Evolutionary conservation across 257 asterid species (phyloP), one percentile per base, ranked within the genome.

Genomic region (Nicotiana tabacum): DNA sequence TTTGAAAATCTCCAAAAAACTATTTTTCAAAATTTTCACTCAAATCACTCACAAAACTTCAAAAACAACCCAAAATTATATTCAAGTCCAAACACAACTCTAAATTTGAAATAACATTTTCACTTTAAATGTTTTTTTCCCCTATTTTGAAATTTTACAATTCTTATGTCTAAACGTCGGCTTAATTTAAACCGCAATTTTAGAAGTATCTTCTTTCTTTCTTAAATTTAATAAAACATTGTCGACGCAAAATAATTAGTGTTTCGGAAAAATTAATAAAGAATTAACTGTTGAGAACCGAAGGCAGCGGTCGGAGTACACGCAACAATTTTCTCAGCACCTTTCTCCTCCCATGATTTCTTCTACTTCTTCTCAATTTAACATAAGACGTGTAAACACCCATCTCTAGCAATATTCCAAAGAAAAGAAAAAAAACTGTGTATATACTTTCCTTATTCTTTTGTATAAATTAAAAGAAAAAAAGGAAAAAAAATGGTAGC

Each of bases 401-500:
- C 61, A 46, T 72, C 35, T 72, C 4, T 72, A 46, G 1, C 60
- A 46, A 13, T 46, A 46, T 72, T 46, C 43, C 11, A 2, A 74
- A 74, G 4, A 6, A 15, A 74, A 33, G 12, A 21, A 3, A 51
- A 2, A 51, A 2, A 51, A 51, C 15, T 10, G 57, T 53, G 2
- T 53, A 53, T 12, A 12, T 53, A 10, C 15, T 32, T 60, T 58
- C 61, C 53, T 27, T 17, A 9, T 46, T 43, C 27, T 55, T 4
- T 4, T 13, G 4, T 24, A 18, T n/a, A 10, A 43, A 61, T 51
- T 76, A 32, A 30, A 46, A 16, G 55, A 64, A 17, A 33, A 16
- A 79, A 18, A 33, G 24, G 2, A 8, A 30, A 61, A 37, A 66
- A 83, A 68, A 91, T 91, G 95, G 87, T 85, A 55, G 86, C 91